Evolutionary conservation across 805 yeast species (phyloP), one percentile per base, ranked within the genome.

Genomic region (Cyberlindnera veronae): DNA sequence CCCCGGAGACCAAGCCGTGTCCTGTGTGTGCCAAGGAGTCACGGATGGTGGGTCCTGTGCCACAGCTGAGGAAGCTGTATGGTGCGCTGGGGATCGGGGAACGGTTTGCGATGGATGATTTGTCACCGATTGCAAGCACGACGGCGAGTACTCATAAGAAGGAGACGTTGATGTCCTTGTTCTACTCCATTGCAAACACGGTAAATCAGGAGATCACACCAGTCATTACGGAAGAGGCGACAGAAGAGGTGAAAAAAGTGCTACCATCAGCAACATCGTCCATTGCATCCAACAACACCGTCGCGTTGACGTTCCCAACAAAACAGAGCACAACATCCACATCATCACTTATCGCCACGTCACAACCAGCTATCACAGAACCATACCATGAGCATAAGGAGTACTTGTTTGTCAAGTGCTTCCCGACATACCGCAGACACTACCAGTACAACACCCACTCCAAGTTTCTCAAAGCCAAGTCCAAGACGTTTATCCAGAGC

Each of bases 371-470:
- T 23, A 28, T 22, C 21, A 18, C 36, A 18, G 36, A 41, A 14
- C 44, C 41, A 29, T 41, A 30, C 12, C 45, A 49, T 13, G 68
- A 58, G 41, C 65, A 62, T 29, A 78, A 80, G 46, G 95, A 86
- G 55, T 69, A 74, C 39, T 70, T 79, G 38, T 87, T 81, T 58
- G 79, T 81, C 6, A 83, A 80, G 52, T 86, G 91, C 51, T 89
- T 87, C 62, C 97, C 97, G 0, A 76, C 79, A 40, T 85, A 83
- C 56, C 71, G 95, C 44, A 81, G 76, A 46, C 69, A 76, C 36
- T 68, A 71, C 36, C 77, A 77, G 32, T 72, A 71, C 53, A 63
- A 68, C 20, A 75, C 82, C 0, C 81, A 77, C 42, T 61, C 78
- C 8, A 70, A 70, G 35, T 65, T 76, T 39, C 63, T 77, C 23